Percentiles rank a stretch among this genome's conserved stretches.
Conservation (phyloP, 2,329 filamentous ascomycete species). For the Colletotrichum orbiculare region DNA sequence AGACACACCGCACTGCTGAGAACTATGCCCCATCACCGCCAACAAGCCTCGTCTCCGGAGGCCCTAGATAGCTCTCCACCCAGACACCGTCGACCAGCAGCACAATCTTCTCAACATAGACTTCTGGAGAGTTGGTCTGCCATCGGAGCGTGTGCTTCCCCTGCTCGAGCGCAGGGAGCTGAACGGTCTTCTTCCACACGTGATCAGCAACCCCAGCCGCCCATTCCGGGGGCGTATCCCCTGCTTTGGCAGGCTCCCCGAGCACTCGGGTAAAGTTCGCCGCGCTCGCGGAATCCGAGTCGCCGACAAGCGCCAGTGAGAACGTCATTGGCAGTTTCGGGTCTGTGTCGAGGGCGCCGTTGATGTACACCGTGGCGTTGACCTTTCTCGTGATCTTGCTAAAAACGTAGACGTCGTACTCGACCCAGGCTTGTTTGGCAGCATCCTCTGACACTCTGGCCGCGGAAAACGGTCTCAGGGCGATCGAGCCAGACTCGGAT, state of each 20-base stretch:
- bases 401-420: slow-evolving; percentile 45
- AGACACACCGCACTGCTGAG: too few species aligned
- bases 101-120: slow-evolving; percentile 48
- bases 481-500: slow-evolving; percentile 32
- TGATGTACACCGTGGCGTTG: slow-evolving; percentile 43
- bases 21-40: not conserved
- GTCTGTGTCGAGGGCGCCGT: slow-evolving; percentile 56
- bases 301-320: slow-evolving; percentile 52
- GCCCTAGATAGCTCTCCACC: slow-evolving; percentile 44
- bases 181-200: slow-evolving; percentile 56
- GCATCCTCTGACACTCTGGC: not conserved
- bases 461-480: slow-evolving; percentile 19
- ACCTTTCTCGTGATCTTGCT: slow-evolving; percentile 28
- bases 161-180: slow-evolving; percentile 9
- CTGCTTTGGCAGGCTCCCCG: slow-evolving; percentile 52
- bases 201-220: slow-evolving; percentile 55
- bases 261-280: slow-evolving; percentile 43
- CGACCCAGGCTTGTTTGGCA: slow-evolving; percentile 35
- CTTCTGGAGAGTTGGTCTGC: slow-evolving; percentile 43
- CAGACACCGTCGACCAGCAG: slow-evolving; percentile 39
- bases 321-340: slow-evolving; percentile 58
- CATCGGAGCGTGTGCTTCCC: slow-evolving; percentile 43
- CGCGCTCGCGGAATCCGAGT: slow-evolving; percentile 41
- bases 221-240: slow-evolving; percentile 59
- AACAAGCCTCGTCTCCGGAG: slow-evolving; percentile 41